Base-by-base conservation (phyloP, 805 yeast species). In the Lachancea waltii region DNA sequence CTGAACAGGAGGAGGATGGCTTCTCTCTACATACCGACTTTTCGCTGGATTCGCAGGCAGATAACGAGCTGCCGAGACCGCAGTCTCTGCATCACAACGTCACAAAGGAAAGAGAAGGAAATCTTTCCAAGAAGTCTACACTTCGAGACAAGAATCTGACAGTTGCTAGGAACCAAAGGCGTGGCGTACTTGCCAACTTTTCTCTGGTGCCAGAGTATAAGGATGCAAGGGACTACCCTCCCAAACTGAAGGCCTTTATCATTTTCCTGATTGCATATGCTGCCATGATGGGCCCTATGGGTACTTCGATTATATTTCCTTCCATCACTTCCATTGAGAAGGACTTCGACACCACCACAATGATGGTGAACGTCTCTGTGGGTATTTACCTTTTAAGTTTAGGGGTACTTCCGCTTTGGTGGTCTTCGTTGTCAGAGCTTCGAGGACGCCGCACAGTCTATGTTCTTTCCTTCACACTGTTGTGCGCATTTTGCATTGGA, bases 371-470 rank as follows among this genome's bases (percentile, higher is more conserved):
- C 51, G 69, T 85, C 13, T 77, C 90, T 2, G 85, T 85, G 36
- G 95, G 95, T 48, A 70, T 85, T 9, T 86, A 85, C 54, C 60
- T 85, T 19, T 53, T 85, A 10, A 68, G 87, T 1, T 53, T 86
- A 24, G 95, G 95, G 11, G 65, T 86, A 1, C 77, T 84, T 50
- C 95, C 95, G 2, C 54, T 86, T 31, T 85, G 95, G 92, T 86
- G 95, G 95, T 80, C 90, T 5, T 75, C 81, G 7, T 71, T 83
- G 41, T 77, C 87, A 28, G 95, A 86, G 54, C 60, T 69, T 36
- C 72, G 73, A 45, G 95, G 95, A 2, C 67, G 95, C 47, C 63
- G 95, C 39, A 68, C 79, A 2, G 79, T 85, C 15, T 85, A 85
- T 56, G 60, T 86, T 15, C 50, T 78, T 3, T 81, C 90, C 8